These are phyloP conservation scores for Calendula officinalis DNA, from an alignment of 129 eudicot species.

Conservation along the genomic window DNA sequence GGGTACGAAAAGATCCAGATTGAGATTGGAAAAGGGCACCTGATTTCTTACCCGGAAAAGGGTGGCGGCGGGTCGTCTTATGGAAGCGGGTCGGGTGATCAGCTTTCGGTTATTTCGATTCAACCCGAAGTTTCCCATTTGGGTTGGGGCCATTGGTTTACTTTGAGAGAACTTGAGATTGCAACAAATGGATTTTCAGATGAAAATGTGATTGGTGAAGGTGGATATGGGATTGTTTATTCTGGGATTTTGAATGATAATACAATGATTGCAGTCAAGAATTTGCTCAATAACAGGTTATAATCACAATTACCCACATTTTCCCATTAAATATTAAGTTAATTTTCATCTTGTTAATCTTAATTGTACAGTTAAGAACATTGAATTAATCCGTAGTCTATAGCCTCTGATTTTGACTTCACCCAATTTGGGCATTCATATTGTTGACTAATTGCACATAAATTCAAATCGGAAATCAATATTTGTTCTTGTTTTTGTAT, in stretches of 20 bases:
- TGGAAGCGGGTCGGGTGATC: slow-evolving; percentile 52
- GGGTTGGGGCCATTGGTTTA: slow-evolving; percentile 98
- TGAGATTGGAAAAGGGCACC: slow-evolving; percentile 68
- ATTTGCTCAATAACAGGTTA: slow-evolving; percentile 87
- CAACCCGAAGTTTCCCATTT: slow-evolving; percentile 82
- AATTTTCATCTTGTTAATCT: neutral
- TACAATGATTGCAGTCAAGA: slow-evolving; percentile 68
- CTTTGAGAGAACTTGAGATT: slow-evolving; percentile 74
- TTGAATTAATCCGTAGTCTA: neutral
- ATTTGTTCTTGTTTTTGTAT: neutral
- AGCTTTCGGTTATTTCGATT: slow-evolving; percentile 30
- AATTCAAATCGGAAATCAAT: neutral
- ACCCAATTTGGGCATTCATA: neutral
- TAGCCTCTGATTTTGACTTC: slow-evolving; percentile 14
- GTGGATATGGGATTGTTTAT: slow-evolving; percentile 93
- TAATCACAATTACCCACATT: neutral
- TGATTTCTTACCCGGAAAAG: slow-evolving; percentile 53
- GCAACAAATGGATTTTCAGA: slow-evolving; percentile 68
- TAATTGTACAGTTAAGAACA: neutral
- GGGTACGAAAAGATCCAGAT: slow-evolving; percentile 59
- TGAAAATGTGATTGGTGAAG: slow-evolving; percentile 90
- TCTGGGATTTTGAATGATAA: slow-evolving; percentile 56
- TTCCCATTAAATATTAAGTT: neutral
- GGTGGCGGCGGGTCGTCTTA: slow-evolving; percentile 33
- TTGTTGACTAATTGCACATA: slow-evolving; percentile 8